phyloP scores from a whole-genome alignment of 768 basidiomycete genomes.

The Agrocybe praecox region DNA sequence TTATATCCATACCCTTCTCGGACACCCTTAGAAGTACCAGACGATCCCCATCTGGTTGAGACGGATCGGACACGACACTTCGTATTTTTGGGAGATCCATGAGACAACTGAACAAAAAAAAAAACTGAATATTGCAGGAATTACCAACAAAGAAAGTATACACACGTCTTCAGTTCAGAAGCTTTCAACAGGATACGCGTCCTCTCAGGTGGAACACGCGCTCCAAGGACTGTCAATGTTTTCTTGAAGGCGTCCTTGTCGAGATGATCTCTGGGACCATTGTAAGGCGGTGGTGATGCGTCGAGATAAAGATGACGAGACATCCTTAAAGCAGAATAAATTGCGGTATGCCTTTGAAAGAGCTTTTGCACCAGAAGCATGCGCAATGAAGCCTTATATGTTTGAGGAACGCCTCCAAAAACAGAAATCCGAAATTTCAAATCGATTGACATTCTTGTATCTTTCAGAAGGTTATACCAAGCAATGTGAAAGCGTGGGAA shows the following conservation, averaged over 20 bases:
- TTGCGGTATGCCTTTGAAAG: conserved; percentile 4
- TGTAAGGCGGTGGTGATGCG: conserved; percentile 44
- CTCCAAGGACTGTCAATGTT: conserved; percentile 68
- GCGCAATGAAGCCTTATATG: no score
- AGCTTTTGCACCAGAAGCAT: conserved; percentile 17
- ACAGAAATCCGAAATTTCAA: neutral
- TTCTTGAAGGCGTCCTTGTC: conserved; percentile 68
- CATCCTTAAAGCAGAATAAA: conserved; percentile 26
- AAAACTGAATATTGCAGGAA: neutral
- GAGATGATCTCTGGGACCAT: conserved; percentile 52
- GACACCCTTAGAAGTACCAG: conserved; percentile 69
- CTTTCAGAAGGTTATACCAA: neutral
- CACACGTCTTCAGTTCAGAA: conserved; percentile 60
- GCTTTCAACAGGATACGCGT: conserved; percentile 60
- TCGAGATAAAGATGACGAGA: conserved; percentile 40
- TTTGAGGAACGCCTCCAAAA: neutral
- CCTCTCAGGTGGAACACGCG: conserved; percentile 57
- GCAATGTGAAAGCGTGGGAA: neutral
- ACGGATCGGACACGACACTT: conserved; percentile 55
- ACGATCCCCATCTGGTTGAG: conserved; percentile 49
- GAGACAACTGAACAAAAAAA: conserved; percentile 45
- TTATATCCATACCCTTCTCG: conserved; percentile 55
- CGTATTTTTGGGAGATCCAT: conserved; percentile 72
- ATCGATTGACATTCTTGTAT: neutral
- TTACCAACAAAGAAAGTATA: conserved; percentile 10